Evolutionary conservation across 2,329 filamentous ascomycete genomes (phyloP).

Genomic region (Ceratocystis papillata): DNA sequence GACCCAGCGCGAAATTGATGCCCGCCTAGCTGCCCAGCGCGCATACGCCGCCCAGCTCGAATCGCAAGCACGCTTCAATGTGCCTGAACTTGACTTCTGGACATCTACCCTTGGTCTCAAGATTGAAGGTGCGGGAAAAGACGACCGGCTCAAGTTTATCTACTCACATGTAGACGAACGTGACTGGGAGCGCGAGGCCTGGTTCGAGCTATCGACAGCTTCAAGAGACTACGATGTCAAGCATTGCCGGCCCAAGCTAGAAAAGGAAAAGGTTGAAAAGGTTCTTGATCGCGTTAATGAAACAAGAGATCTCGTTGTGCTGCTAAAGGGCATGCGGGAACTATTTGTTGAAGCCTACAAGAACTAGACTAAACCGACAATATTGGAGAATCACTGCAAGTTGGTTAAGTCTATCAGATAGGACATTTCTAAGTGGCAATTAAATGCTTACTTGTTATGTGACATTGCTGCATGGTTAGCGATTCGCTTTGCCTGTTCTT

Average conservation of each 20-base stretch:
- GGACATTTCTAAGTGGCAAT: background rate
- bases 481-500: background rate
- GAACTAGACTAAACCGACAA: slow-evolving; percentile 21
- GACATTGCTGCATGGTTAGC: background rate
- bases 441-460: background rate
- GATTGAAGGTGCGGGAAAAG: slow-evolving; percentile 77
- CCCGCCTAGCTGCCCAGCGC: slow-evolving; percentile 58
- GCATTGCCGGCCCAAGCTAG: slow-evolving; percentile 70
- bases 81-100: slow-evolving; percentile 93
- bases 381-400: background rate
- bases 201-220: slow-evolving; percentile 81
- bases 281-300: slow-evolving; percentile 75
- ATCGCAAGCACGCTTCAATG: slow-evolving; percentile 75
- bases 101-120: slow-evolving; percentile 77
- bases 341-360: slow-evolving; percentile 60
- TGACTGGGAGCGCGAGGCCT: slow-evolving; percentile 79
- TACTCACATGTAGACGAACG: slow-evolving; percentile 79
- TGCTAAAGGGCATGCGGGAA: slow-evolving; percentile 74
- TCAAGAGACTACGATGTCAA: slow-evolving; percentile 75
- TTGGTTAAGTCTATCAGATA: background rate
- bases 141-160: slow-evolving; percentile 80
- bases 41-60: slow-evolving; percentile 65
- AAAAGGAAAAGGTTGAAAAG: slow-evolving; percentile 63
- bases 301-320: slow-evolving; percentile 55
- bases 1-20: slow-evolving; percentile 59